Conservation (phyloP, 371 early-diverging fungal species). For the Apophysomyces sp. region DNA sequence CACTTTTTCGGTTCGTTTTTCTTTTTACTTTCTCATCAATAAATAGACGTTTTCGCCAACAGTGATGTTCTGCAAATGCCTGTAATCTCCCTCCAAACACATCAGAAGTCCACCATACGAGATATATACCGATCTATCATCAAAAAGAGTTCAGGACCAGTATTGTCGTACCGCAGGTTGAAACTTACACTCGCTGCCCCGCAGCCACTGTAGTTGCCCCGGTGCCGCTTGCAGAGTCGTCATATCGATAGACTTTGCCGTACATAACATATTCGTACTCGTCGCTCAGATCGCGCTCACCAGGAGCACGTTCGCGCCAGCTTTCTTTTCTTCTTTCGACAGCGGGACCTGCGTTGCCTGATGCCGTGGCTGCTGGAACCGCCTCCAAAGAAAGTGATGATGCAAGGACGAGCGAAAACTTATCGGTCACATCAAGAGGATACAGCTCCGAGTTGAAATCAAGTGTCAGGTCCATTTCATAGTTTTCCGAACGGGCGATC, state of each 20-base stretch:
- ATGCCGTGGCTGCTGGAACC: neutral
- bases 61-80: constrained; percentile 78
- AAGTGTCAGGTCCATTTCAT: constrained; percentile 86
- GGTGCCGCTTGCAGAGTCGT: constrained; percentile 66
- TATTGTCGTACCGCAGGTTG: too few relatives aligned
- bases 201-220: constrained; percentile 20
- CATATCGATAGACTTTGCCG: constrained; percentile 94
- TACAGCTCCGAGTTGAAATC: constrained; percentile 95
- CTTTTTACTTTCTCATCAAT: constrained; percentile 77
- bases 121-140: constrained; percentile 70
- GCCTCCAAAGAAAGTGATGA: constrained; percentile 67
- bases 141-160: neutral
- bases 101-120: constrained; percentile 95
- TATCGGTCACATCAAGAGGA: constrained; percentile 81
- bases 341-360: constrained; percentile 31
- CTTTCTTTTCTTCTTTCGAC: constrained; percentile 46
- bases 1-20: too few relatives aligned
- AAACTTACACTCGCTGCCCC: constrained; percentile 77
- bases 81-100: constrained; percentile 86
- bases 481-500: constrained; percentile 80
- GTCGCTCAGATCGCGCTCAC: constrained; percentile 82
- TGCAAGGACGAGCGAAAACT: constrained; percentile 81
- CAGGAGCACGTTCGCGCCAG: constrained; percentile 64
- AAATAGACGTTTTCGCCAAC: constrained; percentile 89
- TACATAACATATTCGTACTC: constrained; percentile 98